phyloP scores from a whole-genome alignment of 305 asterid species.

The Fraxinus latifolia region DNA sequence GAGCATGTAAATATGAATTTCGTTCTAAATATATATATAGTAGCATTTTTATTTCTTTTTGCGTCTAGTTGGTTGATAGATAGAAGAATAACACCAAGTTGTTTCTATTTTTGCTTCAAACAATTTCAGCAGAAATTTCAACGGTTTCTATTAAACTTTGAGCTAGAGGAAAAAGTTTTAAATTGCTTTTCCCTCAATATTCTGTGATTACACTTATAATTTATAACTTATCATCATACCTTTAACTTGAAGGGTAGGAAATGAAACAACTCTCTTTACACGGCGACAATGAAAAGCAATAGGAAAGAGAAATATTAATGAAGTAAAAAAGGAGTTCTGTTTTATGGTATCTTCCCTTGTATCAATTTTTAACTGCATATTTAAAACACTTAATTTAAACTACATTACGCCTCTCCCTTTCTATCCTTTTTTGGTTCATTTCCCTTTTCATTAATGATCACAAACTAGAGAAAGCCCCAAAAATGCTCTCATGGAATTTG shows the following conservation, averaged over 20 bases:
- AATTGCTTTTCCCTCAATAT: neutral
- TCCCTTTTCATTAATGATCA: neutral
- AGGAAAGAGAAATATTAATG: neutral
- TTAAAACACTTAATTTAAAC: neutral
- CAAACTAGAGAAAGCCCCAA: conserved; percentile 1
- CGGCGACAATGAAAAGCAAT: neutral
- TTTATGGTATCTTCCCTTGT: neutral
- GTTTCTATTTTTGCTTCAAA: neutral
- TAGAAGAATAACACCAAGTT: neutral
- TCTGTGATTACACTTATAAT: neutral
- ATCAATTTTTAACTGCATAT: neutral
- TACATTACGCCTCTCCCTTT: neutral
- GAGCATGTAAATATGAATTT: neutral
- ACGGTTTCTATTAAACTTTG: neutral
- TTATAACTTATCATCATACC: neutral
- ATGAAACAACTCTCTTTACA: neutral
- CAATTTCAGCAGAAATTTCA: neutral
- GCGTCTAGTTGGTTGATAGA: neutral
- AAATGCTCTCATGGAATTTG: neutral
- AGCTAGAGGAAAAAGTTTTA: neutral
- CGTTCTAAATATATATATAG: neutral
- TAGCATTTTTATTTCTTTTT: neutral
- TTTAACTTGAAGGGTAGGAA: conserved; percentile 9
- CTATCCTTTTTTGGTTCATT: neutral
- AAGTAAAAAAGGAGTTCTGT: neutral